phyloP scores from a whole-genome alignment of 208 protist species.

The Wallacemonas rigidus region DNA sequence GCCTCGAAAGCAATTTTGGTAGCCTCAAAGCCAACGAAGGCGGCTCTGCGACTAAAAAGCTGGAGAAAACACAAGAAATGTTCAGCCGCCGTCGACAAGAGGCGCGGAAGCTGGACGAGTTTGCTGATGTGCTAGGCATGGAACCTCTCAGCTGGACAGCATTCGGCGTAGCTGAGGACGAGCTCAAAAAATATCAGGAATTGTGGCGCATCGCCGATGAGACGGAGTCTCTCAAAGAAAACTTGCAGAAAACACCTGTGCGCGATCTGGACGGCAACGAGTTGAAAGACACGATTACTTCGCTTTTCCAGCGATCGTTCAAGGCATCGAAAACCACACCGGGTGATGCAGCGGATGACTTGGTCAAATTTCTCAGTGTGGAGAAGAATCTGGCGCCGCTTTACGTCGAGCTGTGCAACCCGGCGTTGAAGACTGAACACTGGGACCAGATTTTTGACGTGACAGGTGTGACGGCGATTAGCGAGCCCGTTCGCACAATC shows the following conservation, averaged over 20 bases:
- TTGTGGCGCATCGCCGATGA: slow-evolving; percentile 71
- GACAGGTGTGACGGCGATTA: slow-evolving; percentile 38
- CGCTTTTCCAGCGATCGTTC: slow-evolving; percentile 62
- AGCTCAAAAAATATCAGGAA: slow-evolving; percentile 73
- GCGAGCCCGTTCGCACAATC: slow-evolving; percentile 51
- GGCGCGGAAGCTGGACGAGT: slow-evolving; percentile 57
- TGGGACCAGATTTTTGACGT: slow-evolving; percentile 82
- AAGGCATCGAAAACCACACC: slow-evolving; percentile 69
- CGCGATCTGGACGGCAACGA: slow-evolving; percentile 71
- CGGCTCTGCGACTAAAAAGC: slow-evolving; percentile 42
- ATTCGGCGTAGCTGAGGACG: slow-evolving; percentile 59
- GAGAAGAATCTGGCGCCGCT: slow-evolving; percentile 75
- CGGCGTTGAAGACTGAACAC: slow-evolving; percentile 84
- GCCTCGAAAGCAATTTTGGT: slow-evolving; percentile 41
- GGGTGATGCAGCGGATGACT: slow-evolving; percentile 58
- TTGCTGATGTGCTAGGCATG: slow-evolving; percentile 68
- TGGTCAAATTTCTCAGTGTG: slow-evolving; percentile 63
- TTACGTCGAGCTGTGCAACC: slow-evolving; percentile 84
- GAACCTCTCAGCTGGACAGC: slow-evolving; percentile 72
- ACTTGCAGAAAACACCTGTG: slow-evolving; percentile 37
- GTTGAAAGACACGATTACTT: slow-evolving; percentile 65
- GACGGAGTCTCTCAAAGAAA: slow-evolving; percentile 55
- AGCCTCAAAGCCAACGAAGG: slow-evolving; percentile 47
- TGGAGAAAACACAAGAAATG: slow-evolving; percentile 40
- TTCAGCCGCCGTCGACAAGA: slow-evolving; percentile 35